Evolutionary conservation across 2,329 filamentous ascomycete species (phyloP), one percentile per base, ranked within the genome.

Genomic region (Knufia fluminis): DNA sequence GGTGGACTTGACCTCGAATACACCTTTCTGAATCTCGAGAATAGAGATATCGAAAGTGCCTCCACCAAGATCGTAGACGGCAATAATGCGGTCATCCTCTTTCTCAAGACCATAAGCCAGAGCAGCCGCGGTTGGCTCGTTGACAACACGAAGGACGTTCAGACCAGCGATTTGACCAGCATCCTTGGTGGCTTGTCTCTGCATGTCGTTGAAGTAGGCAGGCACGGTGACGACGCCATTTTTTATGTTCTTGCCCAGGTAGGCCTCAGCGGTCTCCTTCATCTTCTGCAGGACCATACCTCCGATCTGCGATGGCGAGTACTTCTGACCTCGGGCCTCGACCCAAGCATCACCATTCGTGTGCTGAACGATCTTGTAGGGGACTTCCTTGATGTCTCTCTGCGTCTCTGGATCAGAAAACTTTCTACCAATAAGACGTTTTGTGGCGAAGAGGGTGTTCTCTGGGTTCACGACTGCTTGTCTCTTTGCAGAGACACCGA

Each of bases 1-100:
- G 76, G 91, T 97, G 16, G 91, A 94, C 81, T 96, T 96, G 71
- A 97, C 91, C 77, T 96, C 91, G 70, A 97, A 97, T 50, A 97
- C 90, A 70, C 91, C 91, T 71, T 89, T 89, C 75, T 95, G 89
- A 66, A 97, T 96, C 74, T 95, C 89, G 14, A 97, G 84, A 55
- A 96, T 83, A 57, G 90, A 96, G 72, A 97, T 94, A 88, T 97
- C 91, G 73, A 97, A 97, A 61, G 90, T 97, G 81, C 90, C 90
- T 80, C 90, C 90, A 75, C 90, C 90, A 63, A 97, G 80, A 84
- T 97, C 90, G 77, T 94, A 97, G 68, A 97, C 90, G 61, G 90
- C 89, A 64, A 96, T 85, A 54, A 95, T 74, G 58, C 85, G 80
- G 74, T 96, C 89, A 56, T 82, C 79, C 70, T 92, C 86, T 80